Evolutionary conservation across 108 stramenopile genomes (phyloP).

Genomic region (Craspedostauros australis): DNA sequence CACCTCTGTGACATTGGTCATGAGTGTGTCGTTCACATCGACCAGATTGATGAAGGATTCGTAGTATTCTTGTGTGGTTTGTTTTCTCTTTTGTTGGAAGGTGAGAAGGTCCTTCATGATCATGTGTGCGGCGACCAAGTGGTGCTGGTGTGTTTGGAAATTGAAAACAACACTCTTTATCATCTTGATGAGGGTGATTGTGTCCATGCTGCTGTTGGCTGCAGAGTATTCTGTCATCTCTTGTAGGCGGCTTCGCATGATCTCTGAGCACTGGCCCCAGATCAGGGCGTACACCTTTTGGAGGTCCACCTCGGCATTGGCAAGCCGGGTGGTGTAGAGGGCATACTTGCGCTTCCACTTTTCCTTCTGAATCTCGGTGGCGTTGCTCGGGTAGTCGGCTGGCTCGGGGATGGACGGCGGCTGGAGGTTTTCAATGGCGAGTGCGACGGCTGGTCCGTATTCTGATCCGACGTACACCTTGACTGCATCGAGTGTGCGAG

Average conservation of each 20-base stretch:
- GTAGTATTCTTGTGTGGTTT: not conserved
- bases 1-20: not conserved
- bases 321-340: not conserved
- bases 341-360: not conserved
- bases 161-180: slow-evolving; percentile 1
- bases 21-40: slow-evolving; percentile 5
- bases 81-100: not conserved
- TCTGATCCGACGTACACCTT: not conserved
- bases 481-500: not conserved
- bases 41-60: not conserved
- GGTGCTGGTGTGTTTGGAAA: slow-evolving; percentile 8
- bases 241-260: slow-evolving; percentile 1
- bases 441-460: not conserved
- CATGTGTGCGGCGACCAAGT: not conserved
- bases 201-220: not conserved
- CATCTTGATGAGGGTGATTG: slow-evolving; percentile 10
- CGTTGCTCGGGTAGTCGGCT: not conserved
- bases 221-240: not conserved
- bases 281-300: slow-evolving; percentile 9
- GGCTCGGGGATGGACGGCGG: not conserved
- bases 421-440: not conserved
- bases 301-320: not conserved
- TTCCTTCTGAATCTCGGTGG: not conserved
- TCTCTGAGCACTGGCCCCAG: slow-evolving; percentile 20
- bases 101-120: not conserved